phyloP scores from a whole-genome alignment of 192 early-diverging fungal genomes.

The Coemansia sp. region DNA sequence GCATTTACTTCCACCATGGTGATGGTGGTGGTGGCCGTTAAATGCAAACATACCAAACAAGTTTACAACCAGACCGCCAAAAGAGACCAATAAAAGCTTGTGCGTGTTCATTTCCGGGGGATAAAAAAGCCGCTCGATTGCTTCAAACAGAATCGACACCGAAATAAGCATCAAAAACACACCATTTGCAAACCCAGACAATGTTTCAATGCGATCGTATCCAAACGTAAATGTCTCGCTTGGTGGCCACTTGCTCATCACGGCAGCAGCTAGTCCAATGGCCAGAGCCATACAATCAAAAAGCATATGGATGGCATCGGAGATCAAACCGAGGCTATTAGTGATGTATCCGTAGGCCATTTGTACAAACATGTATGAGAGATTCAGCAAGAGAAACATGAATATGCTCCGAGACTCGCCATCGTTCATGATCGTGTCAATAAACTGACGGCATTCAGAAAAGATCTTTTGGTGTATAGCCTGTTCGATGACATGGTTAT shows the following conservation, averaged over 20 bases:
- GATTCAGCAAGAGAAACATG: constrained; percentile 88
- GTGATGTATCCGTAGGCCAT: constrained; percentile 73
- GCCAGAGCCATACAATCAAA: constrained; percentile 93
- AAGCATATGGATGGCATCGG: constrained; percentile 98
- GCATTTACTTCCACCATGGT: constrained; percentile 55
- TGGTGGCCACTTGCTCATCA: constrained; percentile 89
- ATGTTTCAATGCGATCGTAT: constrained; percentile 85
- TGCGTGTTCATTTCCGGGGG: constrained; percentile 85
- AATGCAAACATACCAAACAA: constrained; percentile 91
- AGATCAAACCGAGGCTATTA: constrained; percentile 85
- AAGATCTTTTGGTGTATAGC: neutral
- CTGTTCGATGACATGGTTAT: constrained; percentile 7
- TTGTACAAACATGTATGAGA: constrained; percentile 92
- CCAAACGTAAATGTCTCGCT: constrained; percentile 67
- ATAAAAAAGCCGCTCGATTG: constrained; percentile 79
- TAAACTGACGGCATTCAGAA: constrained; percentile 17
- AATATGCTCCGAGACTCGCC: constrained; percentile 86
- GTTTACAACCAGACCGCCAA: constrained; percentile 89
- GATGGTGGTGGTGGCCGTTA: constrained; percentile 71
- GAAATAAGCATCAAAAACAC: constrained; percentile 87
- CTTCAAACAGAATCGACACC: constrained; percentile 88
- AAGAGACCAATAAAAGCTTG: constrained; percentile 78
- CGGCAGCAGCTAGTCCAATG: constrained; percentile 80
- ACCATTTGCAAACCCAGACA: constrained; percentile 92
- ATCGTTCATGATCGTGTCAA: constrained; percentile 29